Conservation (phyloP, 2,329 filamentous ascomycete species). For the Aspergillus quadrilineatus region DNA sequence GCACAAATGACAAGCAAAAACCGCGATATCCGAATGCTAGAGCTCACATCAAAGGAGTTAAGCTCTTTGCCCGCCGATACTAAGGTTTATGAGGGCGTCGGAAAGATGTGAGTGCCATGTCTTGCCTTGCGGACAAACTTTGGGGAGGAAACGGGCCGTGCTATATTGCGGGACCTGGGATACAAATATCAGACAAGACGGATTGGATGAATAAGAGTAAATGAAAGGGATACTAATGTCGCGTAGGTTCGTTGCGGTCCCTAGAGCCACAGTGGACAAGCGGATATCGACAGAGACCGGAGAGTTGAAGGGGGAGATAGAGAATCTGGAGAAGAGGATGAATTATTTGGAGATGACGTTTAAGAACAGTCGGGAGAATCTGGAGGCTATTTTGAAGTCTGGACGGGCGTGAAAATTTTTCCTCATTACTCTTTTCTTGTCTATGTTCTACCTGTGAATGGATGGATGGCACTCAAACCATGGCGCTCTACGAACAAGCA, state of each 20-base stretch:
- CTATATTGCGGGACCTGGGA: neutral
- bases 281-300: conserved; percentile 74
- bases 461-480: neutral
- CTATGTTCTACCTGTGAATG: neutral
- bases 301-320: conserved; percentile 73
- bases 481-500: neutral
- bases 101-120: conserved; percentile 77
- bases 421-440: neutral
- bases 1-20: conserved; percentile 82
- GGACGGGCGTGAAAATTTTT: conserved; percentile 31
- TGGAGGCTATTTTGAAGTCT: conserved; percentile 78
- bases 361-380: conserved; percentile 88
- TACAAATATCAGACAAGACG: neutral
- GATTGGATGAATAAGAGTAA: neutral
- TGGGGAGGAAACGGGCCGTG: neutral
- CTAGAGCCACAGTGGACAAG: conserved; percentile 69
- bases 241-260: conserved; percentile 79
- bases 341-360: conserved; percentile 92
- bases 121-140: neutral
- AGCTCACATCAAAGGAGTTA: conserved; percentile 82
- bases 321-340: conserved; percentile 80
- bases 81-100: conserved; percentile 88
- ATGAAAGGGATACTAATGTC: neutral
- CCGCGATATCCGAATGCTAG: conserved; percentile 82
- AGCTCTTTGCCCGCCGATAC: conserved; percentile 72